Conservation (phyloP, 2,329 filamentous ascomycete species). For the Neocatenulostroma microsporum region DNA sequence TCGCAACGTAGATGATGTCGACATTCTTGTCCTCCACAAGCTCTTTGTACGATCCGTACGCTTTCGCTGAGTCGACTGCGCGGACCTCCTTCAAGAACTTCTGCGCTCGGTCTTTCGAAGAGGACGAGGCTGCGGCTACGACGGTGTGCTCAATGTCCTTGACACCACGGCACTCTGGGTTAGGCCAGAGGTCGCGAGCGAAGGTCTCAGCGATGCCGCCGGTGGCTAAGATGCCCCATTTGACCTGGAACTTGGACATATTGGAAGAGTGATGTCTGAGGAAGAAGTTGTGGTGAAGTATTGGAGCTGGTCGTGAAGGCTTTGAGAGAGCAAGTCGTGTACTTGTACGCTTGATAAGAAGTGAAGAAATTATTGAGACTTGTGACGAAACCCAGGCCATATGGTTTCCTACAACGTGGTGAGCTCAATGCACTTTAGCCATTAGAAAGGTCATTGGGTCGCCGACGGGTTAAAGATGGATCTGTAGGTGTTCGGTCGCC, state of each 20-base stretch:
- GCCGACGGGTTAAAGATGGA: too few species aligned
- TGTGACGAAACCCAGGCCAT: too few species aligned
- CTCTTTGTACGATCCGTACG: conserved; percentile 75
- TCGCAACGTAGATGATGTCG: conserved; percentile 82
- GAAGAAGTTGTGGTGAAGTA: too few species aligned
- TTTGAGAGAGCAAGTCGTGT: too few species aligned
- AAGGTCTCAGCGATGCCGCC: conserved; percentile 47
- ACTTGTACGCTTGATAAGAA: too few species aligned
- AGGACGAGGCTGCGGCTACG: conserved; percentile 72
- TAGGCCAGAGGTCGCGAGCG: conserved; percentile 67
- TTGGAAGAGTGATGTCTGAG: too few species aligned
- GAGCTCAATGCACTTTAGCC: too few species aligned
- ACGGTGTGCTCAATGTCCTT: conserved; percentile 68
- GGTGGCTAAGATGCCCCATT: conserved; percentile 41
- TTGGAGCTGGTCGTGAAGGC: too few species aligned
- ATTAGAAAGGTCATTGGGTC: too few species aligned
- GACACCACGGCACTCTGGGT: conserved; percentile 62
- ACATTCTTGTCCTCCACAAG: conserved; percentile 70
- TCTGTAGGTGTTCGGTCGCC: too few species aligned
- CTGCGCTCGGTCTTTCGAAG: conserved; percentile 59
- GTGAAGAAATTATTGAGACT: too few species aligned
- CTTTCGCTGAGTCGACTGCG: conserved; percentile 58
- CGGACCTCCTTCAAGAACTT: conserved; percentile 65
- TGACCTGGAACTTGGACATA: conserved; percentile 30
- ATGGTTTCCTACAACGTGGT: too few species aligned